Evolutionary conservation across 129 eudicot species (phyloP).

Genomic region (Kitagawia praeruptora): DNA sequence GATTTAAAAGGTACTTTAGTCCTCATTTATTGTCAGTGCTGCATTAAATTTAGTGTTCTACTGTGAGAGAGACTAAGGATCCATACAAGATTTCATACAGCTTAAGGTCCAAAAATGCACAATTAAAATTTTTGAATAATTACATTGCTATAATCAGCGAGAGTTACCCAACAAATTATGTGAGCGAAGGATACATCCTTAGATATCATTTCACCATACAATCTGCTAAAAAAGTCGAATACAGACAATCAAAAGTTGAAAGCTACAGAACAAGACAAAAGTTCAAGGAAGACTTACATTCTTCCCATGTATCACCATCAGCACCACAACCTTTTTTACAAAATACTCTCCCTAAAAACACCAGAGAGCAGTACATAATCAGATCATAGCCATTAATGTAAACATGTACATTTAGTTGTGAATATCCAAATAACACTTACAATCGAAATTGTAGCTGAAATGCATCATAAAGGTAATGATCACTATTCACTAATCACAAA

Average conservation of each 20-base stretch:
- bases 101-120: background rate
- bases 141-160: background rate
- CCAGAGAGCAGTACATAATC: background rate
- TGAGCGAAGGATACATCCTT: background rate
- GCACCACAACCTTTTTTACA: slow-evolving; percentile 95
- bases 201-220: background rate
- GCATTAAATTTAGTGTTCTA: background rate
- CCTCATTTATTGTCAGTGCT: background rate
- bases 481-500: slow-evolving; percentile 7
- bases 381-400: background rate
- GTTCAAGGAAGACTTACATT: slow-evolving; percentile 47
- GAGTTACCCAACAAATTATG: background rate
- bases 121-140: background rate
- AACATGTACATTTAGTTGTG: too few species aligned
- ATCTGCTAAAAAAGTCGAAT: background rate
- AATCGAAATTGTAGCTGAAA: background rate
- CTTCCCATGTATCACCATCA: slow-evolving; percentile 98
- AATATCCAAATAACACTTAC: background rate
- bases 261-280: background rate
- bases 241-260: background rate
- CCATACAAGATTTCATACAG: background rate
- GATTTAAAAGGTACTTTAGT: too few species aligned
- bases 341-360: slow-evolving; percentile 79
- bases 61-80: background rate
- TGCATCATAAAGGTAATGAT: background rate